Conservation (phyloP, 2,329 filamentous ascomycete species). For the Verticillium alfalfae region DNA sequence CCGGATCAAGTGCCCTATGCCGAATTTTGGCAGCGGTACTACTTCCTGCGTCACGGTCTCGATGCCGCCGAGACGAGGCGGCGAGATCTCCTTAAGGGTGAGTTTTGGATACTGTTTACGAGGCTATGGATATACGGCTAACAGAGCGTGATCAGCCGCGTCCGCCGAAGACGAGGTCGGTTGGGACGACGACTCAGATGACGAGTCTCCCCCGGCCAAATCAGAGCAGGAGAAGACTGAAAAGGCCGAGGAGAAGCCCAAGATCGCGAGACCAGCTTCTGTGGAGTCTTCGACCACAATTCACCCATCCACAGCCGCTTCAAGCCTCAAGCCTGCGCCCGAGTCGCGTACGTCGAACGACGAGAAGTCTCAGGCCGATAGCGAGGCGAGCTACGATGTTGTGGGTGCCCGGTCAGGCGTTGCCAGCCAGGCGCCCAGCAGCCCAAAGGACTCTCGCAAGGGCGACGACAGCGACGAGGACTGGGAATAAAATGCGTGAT, state of each 20-base stretch:
- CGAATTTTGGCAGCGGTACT: constrained; percentile 92
- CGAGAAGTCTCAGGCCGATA: constrained; percentile 84
- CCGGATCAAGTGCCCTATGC: constrained; percentile 85
- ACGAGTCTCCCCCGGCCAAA: constrained; percentile 24
- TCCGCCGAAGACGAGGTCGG: constrained; percentile 65
- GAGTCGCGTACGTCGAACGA: constrained; percentile 75
- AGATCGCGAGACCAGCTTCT: constrained; percentile 36
- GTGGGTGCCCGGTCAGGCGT: constrained; percentile 73
- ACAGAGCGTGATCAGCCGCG: constrained; percentile 42
- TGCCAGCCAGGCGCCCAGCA: constrained; percentile 70
- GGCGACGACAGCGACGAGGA: constrained; percentile 65
- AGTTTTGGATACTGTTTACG: constrained; percentile 16
- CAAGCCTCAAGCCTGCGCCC: constrained; percentile 49
- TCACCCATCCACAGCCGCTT: constrained; percentile 38
- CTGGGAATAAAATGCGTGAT: constrained; percentile 60
- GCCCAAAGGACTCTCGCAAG: constrained; percentile 52
- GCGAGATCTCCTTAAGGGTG: constrained; percentile 87
- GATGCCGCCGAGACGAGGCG: constrained; percentile 88
- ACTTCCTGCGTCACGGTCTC: constrained; percentile 87
- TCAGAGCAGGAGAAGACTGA: constrained; percentile 16
- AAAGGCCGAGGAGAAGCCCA: constrained; percentile 18
- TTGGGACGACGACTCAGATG: constrained; percentile 69
- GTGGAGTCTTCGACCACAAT: constrained; percentile 56
- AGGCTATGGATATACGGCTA: constrained; percentile 5
- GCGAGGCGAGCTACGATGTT: constrained; percentile 93